Conservation (phyloP, 306 rosid genomes). For the Citrullus amarus region DNA sequence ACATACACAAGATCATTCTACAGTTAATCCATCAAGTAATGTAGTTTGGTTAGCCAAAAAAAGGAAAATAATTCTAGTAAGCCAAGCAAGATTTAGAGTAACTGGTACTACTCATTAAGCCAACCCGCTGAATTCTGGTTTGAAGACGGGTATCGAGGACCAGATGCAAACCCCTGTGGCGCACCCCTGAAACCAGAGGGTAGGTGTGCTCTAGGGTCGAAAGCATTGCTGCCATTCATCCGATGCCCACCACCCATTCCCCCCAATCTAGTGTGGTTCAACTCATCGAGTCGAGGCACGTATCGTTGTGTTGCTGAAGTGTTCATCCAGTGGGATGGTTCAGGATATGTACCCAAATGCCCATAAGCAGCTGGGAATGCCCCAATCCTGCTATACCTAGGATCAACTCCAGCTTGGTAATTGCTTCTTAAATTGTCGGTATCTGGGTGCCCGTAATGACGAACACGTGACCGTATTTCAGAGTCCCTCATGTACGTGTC, state of each 20-base stretch:
- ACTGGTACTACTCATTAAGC: conserved; percentile 23
- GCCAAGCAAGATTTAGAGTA: not conserved
- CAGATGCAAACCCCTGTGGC: conserved; percentile 26
- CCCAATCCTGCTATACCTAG: conserved; percentile 12
- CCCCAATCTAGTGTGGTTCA: conserved; percentile 28
- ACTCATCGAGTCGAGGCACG: conserved; percentile 48
- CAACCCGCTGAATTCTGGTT: conserved; percentile 40
- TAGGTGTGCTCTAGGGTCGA: conserved; percentile 20
- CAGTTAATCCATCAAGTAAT: not conserved
- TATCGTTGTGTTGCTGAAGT: conserved; percentile 48
- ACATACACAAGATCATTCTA: not conserved
- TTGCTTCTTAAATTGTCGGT: conserved; percentile 11
- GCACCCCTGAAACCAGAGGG: conserved; percentile 20
- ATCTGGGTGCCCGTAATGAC: conserved; percentile 24
- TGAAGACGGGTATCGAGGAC: conserved; percentile 23
- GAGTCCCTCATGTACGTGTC: conserved; percentile 24
- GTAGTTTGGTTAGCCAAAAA: not conserved
- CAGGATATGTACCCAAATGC: conserved; percentile 10
- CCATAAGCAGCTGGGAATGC: conserved; percentile 17
- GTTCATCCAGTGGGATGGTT: conserved; percentile 23
- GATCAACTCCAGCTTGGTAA: conserved; percentile 23
- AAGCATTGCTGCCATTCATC: conserved; percentile 2
- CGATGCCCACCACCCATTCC: conserved; percentile 23
- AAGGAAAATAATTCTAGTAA: not conserved
- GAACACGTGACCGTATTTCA: conserved; percentile 22